Evolutionary conservation across 345 rosid species (phyloP).

Genomic region (Bretschneidera sinensis): DNA sequence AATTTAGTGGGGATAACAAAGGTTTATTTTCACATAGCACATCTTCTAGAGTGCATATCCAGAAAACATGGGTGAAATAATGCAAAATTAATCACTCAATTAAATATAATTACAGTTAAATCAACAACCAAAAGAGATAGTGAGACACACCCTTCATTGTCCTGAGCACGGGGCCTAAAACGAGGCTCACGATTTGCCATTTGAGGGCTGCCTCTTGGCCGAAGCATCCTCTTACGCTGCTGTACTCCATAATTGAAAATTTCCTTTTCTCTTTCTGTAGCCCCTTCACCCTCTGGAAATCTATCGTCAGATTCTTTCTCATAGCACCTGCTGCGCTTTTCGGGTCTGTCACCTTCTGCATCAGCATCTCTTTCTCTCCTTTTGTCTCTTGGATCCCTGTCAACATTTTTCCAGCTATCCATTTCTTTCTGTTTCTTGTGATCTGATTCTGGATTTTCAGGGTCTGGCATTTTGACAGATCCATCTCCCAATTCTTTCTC

Average conservation of each 20-base stretch:
- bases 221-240: conserved; percentile 92
- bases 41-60: neutral
- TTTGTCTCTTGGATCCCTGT: conserved; percentile 72
- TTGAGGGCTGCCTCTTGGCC: conserved; percentile 94
- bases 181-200: conserved; percentile 59
- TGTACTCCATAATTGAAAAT: conserved; percentile 77
- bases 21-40: neutral
- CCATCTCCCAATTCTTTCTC: conserved; percentile 74
- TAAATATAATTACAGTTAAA: conserved; percentile 19
- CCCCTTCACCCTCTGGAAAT: conserved; percentile 76
- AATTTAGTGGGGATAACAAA: too few species aligned
- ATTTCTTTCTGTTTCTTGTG: conserved; percentile 69
- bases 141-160: conserved; percentile 77
- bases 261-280: conserved; percentile 78
- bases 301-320: conserved; percentile 93
- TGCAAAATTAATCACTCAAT: conserved; percentile 10
- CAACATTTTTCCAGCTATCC: conserved; percentile 62
- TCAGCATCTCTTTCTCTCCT: conserved; percentile 80
- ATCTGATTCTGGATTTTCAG: conserved; percentile 47
- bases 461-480: conserved; percentile 55
- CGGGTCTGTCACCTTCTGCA: conserved; percentile 75
- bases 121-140: conserved; percentile 9
- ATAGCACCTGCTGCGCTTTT: conserved; percentile 60
- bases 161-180: conserved; percentile 64
- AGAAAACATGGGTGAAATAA: conserved; percentile 4